Evolutionary conservation across 345 rosid genomes (phyloP), one percentile per base, ranked within the genome.

Genomic region (Garcia nutans): DNA sequence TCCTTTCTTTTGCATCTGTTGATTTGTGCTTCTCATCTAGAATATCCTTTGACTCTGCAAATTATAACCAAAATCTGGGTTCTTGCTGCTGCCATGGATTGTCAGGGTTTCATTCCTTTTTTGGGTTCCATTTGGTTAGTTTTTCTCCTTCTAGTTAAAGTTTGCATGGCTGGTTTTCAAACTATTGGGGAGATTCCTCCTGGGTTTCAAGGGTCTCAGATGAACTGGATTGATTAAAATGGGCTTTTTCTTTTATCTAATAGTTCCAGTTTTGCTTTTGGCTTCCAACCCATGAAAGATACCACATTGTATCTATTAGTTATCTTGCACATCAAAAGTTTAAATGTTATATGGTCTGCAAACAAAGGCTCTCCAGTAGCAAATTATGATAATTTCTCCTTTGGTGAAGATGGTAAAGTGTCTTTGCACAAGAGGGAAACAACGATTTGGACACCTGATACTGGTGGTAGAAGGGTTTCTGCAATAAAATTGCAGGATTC

Each of bases 161-260:
- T 31, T 22, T 78, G 76, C 8, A 76, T 47, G 84, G 92, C 88
- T 9, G 77, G 92, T 73, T 22, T 73, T 75, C 83, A 37, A 37
- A 63, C 0, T 11, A 63, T 0, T 1, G 96, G 91, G 49, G 82
- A 54, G 59, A 81, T 95, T 66, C 0, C 13, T 49, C 91, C 88
- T 0, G 89, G 83, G 10, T 88, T 83, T 76, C 78, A 56, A 77
- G 98, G 96, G 49, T 72, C 96, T 82, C 89, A 78, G 65, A 93
- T 96, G 99, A 86, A 77, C 57, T 92, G 84, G 87, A 83, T 96
- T 61, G 90, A 87, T 73, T 81, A 80, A 12, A 0, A 68, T 7
- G 99, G 99, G 15, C 0, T 92, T 74, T 90, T 96, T 80, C 94
- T 96, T 44, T 0, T 71, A 44, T 96, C 99, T 11, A 88, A 86